These are phyloP conservation scores for Spirogloea muscicola DNA, from an alignment of 139 green algal species.

Conservation along the genomic window DNA sequence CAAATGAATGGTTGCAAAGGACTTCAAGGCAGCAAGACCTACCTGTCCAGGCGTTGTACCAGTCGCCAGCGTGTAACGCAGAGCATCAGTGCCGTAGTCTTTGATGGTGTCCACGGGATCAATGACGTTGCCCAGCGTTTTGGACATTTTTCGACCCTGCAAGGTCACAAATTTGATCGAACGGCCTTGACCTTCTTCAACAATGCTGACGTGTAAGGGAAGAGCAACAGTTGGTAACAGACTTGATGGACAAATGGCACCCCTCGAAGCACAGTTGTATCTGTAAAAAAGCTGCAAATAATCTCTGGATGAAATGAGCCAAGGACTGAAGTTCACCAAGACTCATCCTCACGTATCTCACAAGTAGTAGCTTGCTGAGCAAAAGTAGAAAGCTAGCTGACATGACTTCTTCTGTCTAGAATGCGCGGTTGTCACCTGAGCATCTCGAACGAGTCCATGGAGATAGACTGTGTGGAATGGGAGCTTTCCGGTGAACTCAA, in stretches of 20 bases:
- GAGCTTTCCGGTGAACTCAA: constrained; percentile 78
- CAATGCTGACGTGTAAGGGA: no score
- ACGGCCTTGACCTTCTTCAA: neutral
- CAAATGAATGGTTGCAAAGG: neutral
- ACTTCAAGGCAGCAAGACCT: neutral
- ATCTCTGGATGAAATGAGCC: neutral
- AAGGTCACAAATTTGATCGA: constrained; percentile 4
- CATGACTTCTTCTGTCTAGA: neutral
- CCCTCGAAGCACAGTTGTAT: no score
- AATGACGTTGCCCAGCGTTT: constrained; percentile 87
- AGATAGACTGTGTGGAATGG: constrained; percentile 93
- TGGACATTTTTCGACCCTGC: constrained; percentile 63
- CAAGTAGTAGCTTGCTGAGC: neutral
- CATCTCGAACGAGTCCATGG: constrained; percentile 83
- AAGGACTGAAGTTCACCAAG: neutral
- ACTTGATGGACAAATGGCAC: no score
- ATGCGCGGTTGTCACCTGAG: constrained; percentile 37
- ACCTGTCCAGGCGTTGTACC: constrained; percentile 54
- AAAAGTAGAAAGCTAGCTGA: neutral
- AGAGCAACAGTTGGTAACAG: no score
- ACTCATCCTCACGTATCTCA: neutral
- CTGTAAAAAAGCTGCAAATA: no score
- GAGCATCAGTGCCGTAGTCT: constrained; percentile 67
- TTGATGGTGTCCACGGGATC: constrained; percentile 89
- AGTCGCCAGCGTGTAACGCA: constrained; percentile 76